These are phyloP conservation scores for Hygrocybe punicea DNA, from an alignment of 768 basidiomycete species.

Conservation along the genomic window DNA sequence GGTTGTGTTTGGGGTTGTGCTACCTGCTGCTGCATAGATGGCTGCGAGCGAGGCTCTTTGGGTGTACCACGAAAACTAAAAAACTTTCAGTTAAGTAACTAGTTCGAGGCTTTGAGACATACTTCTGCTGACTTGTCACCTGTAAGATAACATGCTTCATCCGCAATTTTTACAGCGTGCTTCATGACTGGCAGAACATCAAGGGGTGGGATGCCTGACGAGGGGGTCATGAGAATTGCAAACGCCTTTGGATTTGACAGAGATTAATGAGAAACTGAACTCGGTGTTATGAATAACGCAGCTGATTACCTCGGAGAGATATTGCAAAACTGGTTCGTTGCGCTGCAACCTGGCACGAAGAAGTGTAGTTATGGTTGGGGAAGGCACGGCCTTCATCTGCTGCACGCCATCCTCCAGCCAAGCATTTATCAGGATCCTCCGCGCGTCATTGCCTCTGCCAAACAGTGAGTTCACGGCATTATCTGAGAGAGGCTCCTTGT, in stretches of 20 bases:
- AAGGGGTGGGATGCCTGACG: constrained; percentile 46
- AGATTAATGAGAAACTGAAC: too few relatives aligned
- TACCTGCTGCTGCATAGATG: constrained; percentile 71
- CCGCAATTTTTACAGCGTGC: constrained; percentile 61
- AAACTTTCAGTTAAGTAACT: neutral
- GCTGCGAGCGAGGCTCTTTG: constrained; percentile 61
- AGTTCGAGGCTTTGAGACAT: constrained; percentile 16
- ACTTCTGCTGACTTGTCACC: constrained; percentile 60
- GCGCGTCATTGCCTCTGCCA: constrained; percentile 63
- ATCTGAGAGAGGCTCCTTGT: constrained; percentile 63
- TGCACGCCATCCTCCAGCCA: constrained; percentile 68
- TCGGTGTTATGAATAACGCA: neutral
- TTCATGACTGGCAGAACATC: constrained; percentile 59
- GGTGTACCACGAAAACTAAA: constrained; percentile 70
- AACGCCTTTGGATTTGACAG: constrained; percentile 55
- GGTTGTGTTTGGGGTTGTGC: neutral
- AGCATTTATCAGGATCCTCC: constrained; percentile 60
- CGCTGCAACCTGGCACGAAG: constrained; percentile 55
- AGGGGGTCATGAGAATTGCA: constrained; percentile 58
- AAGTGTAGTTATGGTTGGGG: constrained; percentile 45
- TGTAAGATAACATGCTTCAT: constrained; percentile 62
- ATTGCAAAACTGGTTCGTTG: constrained; percentile 63
- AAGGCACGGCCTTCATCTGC: constrained; percentile 41
- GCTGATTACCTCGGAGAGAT: constrained; percentile 60
- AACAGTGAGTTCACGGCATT: constrained; percentile 69